phyloP scores from a whole-genome alignment of 768 basidiomycete species.

The Russula sp. region DNA sequence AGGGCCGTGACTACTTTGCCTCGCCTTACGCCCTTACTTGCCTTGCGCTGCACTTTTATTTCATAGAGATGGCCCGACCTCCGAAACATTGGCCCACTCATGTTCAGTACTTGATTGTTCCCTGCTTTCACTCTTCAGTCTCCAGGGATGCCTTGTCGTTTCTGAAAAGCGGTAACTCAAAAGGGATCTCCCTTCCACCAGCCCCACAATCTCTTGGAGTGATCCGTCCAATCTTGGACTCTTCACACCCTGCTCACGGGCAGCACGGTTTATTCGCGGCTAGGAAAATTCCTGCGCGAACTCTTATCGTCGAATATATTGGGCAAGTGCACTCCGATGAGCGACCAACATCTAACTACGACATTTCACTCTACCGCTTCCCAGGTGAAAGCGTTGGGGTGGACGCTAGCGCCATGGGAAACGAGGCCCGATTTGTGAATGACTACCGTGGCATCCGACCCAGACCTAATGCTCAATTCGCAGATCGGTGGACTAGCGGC shows the following conservation, averaged over 20 bases:
- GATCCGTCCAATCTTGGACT: constrained; percentile 49
- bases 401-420: constrained; percentile 70
- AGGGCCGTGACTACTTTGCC: too few relatives aligned
- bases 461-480: constrained; percentile 66
- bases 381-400: constrained; percentile 61
- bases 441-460: constrained; percentile 76
- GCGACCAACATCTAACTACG: constrained; percentile 73
- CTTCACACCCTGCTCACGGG: constrained; percentile 58
- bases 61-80: not conserved
- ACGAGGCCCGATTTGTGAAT: constrained; percentile 85
- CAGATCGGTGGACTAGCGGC: constrained; percentile 41
- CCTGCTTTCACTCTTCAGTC: constrained; percentile 53
- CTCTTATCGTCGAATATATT: constrained; percentile 71
- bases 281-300: constrained; percentile 57
- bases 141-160: constrained; percentile 33
- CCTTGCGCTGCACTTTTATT: too few relatives aligned
- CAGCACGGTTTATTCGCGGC: constrained; percentile 78
- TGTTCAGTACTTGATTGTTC: constrained; percentile 46
- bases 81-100: constrained; percentile 44
- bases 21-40: too few relatives aligned
- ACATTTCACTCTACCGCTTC: constrained; percentile 68
- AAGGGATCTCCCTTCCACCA: constrained; percentile 2
- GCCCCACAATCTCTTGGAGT: constrained; percentile 33
- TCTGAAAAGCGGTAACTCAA: constrained; percentile 3
- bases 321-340: constrained; percentile 81